Percentiles rank a stretch among this genome's conserved stretches.
Conservation (phyloP, 495 filamentous ascomycete genomes). For the Elaphomyces granulatus region DNA sequence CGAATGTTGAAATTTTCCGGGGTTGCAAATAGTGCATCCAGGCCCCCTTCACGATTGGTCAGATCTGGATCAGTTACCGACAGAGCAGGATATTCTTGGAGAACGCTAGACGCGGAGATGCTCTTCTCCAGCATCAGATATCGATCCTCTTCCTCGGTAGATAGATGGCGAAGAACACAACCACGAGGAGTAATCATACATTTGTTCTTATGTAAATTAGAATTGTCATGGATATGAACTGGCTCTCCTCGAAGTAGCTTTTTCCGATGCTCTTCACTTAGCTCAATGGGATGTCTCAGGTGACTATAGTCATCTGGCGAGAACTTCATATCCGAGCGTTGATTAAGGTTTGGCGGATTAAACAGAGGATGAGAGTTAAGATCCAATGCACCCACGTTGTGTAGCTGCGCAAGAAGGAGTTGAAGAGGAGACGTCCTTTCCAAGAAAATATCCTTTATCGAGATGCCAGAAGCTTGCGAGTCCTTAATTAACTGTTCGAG, state of each 20-base stretch:
- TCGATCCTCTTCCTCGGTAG: conserved; percentile 57
- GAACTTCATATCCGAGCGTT: conserved; percentile 38
- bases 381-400: conserved; percentile 33
- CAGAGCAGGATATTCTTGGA: conserved; percentile 18
- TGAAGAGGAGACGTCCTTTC: conserved; percentile 30
- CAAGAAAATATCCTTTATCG: conserved; percentile 27
- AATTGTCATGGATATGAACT: conserved; percentile 20
- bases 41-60: conserved; percentile 28
- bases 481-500: conserved; percentile 28
- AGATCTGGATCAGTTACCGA: conserved; percentile 22
- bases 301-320: conserved; percentile 29
- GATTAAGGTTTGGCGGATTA: conserved; percentile 36
- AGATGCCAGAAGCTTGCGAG: conserved; percentile 20
- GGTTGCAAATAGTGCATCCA: conserved; percentile 29
- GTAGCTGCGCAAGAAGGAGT: conserved; percentile 34
- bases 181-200: conserved; percentile 65
- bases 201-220: conserved; percentile 28
- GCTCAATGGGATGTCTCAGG: conserved; percentile 23
- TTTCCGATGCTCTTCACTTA: conserved; percentile 30
- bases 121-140: conserved; percentile 60
- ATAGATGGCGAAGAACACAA: conserved; percentile 61
- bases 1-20: conserved; percentile 31
- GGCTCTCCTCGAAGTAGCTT: conserved; percentile 28
- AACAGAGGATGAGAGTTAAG: conserved; percentile 39
- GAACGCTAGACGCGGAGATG: conserved; percentile 25